phyloP scores from a whole-genome alignment of 805 yeast genomes.

The Wickerhamiella australiensis region DNA sequence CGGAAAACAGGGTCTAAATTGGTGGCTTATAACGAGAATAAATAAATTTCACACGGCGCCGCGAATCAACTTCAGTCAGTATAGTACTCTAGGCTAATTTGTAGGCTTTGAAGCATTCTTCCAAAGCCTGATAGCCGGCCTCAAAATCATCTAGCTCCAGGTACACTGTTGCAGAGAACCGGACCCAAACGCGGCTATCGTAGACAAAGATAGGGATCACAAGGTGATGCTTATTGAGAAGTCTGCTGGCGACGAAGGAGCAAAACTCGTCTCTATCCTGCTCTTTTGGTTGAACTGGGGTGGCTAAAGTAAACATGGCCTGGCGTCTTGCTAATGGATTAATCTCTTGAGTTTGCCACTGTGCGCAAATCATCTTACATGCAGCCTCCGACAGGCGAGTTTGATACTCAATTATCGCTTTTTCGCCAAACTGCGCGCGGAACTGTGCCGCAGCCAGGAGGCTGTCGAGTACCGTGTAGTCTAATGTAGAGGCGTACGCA shows the following conservation, averaged over 20 bases:
- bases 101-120: conserved; percentile 25
- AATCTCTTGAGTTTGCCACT: conserved; percentile 32
- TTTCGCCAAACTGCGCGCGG: conserved; percentile 45
- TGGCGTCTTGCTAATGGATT: conserved; percentile 31
- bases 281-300: conserved; percentile 27
- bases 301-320: conserved; percentile 35
- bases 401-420: conserved; percentile 41
- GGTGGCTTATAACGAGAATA: too few species aligned
- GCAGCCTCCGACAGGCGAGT: conserved; percentile 30
- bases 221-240: conserved; percentile 30
- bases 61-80: too few species aligned
- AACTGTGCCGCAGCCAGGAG: conserved; percentile 42
- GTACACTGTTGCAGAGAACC: conserved; percentile 52
- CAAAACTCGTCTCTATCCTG: conserved; percentile 13
- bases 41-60: too few species aligned
- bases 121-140: conserved; percentile 34
- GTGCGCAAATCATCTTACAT: not conserved
- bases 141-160: conserved; percentile 46
- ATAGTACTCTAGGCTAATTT: too few species aligned
- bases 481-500: conserved; percentile 38
- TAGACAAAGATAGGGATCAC: conserved; percentile 38
- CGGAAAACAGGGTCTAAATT: too few species aligned
- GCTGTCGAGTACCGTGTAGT: conserved; percentile 34
- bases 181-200: conserved; percentile 32
- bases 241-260: conserved; percentile 19